Evolutionary conservation across 2,329 filamentous ascomycete genomes (phyloP).

Genomic region (Talaromyces rugulosus): DNA sequence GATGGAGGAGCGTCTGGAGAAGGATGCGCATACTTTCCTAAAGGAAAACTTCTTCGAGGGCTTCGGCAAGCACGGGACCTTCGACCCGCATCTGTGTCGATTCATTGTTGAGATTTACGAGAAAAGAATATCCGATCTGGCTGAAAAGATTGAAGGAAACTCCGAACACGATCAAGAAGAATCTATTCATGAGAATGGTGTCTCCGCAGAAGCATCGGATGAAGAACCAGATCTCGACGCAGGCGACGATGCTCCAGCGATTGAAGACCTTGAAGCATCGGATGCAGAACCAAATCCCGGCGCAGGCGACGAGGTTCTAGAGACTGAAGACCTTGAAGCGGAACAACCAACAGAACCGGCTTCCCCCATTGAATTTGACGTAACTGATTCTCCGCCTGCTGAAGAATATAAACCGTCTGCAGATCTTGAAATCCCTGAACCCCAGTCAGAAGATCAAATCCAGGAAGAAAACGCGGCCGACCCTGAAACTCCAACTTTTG

Average conservation of each 20-base stretch:
- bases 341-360: not conserved
- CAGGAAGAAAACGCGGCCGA: not conserved
- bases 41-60: not conserved
- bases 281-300: not conserved
- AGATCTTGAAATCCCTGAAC: not conserved
- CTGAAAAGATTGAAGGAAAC: not conserved
- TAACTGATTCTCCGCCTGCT: not conserved
- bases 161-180: not conserved
- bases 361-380: not conserved
- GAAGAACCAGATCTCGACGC: not conserved
- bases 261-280: not conserved
- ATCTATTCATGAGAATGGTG: not conserved
- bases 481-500: not conserved
- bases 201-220: not conserved
- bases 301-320: not conserved
- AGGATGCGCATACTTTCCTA: not conserved
- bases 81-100: not conserved
- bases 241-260: not conserved
- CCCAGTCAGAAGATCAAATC: not conserved
- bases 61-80: not conserved
- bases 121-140: not conserved
- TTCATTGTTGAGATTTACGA: not conserved
- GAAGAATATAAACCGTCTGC: not conserved
- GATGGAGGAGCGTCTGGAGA: not conserved
- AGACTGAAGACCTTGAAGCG: not conserved